Evolutionary conservation across 257 asterid genomes (phyloP), one percentile per base, ranked within the genome.

Genomic region (Solanum piurae): DNA sequence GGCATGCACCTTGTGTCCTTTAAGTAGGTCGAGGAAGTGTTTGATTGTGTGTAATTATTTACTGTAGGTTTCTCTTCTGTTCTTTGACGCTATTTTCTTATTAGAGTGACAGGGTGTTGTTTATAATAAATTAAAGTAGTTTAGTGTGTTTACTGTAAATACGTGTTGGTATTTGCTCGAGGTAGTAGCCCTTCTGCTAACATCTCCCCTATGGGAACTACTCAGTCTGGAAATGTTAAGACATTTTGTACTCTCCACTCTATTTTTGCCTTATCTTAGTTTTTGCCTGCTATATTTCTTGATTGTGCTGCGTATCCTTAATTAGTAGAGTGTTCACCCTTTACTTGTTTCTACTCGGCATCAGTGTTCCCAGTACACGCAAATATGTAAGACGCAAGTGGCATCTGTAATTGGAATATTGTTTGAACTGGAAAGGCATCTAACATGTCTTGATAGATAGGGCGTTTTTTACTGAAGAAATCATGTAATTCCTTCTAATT

Each of bases 41-140:
- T 84, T 91, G 91, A 89, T 82, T 90, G 92, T 91, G 82, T 92
- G 93, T 94, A 91, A 89, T 87, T 90, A 87, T 94, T 86, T 89
- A 64, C 83, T 83, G 87, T 90, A 90, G 90, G 88, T 85, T 82
- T 36, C 64, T 46, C 46, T 46, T 23, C 18, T 85, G 33, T 33
- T 42, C 5, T 90, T 87, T 25, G 46, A 31, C 31, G 71, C n/a
- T 49, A 31, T 21, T 27, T 25, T 44, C 69, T 49, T 82, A 49
- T 5, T 49, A 82, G 86, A 38, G 76, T 14, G 38, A 69, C 37
- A 31, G n/a, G 29, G 86, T 40, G 83, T 7, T 82, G 85, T 80
- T 80, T 82, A 82, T 31, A 52, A 49, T 82, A 31, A 49, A 49
- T 31, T 79, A 44, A 8, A 82, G 20, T 49, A 46, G 69, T 31